Percentiles rank a stretch among this genome's conserved stretches.
Conservation (phyloP, 148 eudicot species). For the Persicaria tinctoria region DNA sequence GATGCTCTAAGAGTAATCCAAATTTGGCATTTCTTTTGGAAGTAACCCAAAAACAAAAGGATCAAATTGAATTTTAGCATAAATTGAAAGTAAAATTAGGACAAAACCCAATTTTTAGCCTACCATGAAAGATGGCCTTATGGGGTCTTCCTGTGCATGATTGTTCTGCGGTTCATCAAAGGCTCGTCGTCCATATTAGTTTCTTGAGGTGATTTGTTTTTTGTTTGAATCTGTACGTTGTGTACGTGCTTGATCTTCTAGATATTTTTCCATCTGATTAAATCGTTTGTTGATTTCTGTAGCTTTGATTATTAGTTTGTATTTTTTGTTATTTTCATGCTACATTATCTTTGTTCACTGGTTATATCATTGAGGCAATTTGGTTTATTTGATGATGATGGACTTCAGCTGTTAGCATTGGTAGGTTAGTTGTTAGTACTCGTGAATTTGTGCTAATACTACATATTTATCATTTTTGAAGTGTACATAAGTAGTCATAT, state of each 20-base stretch:
- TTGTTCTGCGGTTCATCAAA: slow-evolving; percentile 83
- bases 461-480: background rate
- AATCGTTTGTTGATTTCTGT: background rate
- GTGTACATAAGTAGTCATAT: background rate
- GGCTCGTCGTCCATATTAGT: slow-evolving; percentile 93
- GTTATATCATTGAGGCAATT: background rate
- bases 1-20: no score
- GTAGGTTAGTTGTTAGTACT: background rate
- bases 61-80: no score
- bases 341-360: background rate
- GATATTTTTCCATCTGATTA: background rate
- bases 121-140: no score
- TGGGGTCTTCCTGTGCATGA: slow-evolving; percentile 96
- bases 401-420: background rate
- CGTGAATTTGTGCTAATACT: background rate
- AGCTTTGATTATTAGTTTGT: background rate
- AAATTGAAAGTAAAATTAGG: no score
- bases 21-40: no score
- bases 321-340: background rate
- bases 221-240: background rate
- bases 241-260: background rate
- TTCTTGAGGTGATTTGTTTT: slow-evolving; percentile 58
- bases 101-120: no score
- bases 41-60: no score
- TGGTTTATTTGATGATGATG: background rate